Evolutionary conservation across 1,284 basidiomycete species (phyloP).

Genomic region (Sanghuangporus weigelae): DNA sequence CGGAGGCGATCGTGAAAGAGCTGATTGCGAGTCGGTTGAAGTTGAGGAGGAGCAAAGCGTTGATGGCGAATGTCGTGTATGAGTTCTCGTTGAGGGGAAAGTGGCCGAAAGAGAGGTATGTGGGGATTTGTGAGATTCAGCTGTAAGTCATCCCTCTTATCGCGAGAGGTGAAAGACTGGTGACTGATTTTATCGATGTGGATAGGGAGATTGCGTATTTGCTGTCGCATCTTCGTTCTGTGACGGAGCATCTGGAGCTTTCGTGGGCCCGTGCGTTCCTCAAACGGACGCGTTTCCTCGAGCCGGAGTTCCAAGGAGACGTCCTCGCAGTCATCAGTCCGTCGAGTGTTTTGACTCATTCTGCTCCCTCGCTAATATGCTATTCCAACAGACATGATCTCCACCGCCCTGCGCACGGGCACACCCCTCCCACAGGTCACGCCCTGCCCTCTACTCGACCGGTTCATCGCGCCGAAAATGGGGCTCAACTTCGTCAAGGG

Average conservation of each 20-base stretch:
- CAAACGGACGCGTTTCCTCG: slow-evolving; percentile 69
- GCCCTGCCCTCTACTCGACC: slow-evolving; percentile 74
- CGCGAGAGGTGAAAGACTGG: neutral
- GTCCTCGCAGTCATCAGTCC: slow-evolving; percentile 74
- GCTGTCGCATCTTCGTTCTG: slow-evolving; percentile 60
- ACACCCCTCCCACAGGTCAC: slow-evolving; percentile 84
- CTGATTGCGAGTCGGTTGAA: slow-evolving; percentile 62
- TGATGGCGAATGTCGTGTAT: slow-evolving; percentile 58
- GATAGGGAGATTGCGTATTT: slow-evolving; percentile 54
- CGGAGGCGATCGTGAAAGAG: slow-evolving; percentile 48
- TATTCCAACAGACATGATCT: slow-evolving; percentile 49
- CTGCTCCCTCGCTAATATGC: neutral
- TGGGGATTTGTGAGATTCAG: slow-evolving; percentile 59
- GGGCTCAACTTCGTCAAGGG: neutral
- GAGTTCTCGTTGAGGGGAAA: slow-evolving; percentile 68
- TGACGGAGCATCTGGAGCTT: slow-evolving; percentile 60
- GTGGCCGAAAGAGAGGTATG: slow-evolving; percentile 67
- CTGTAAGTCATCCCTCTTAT: slow-evolving; percentile 37
- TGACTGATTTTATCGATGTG: neutral
- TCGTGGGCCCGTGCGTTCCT: slow-evolving; percentile 75
- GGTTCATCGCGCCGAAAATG: slow-evolving; percentile 35
- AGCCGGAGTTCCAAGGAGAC: slow-evolving; percentile 81
- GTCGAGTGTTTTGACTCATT: slow-evolving; percentile 21
- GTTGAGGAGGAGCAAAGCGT: slow-evolving; percentile 48
- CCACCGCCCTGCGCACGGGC: slow-evolving; percentile 70